Percentiles rank a stretch among this genome's conserved stretches.
These are phyloP conservation scores for Daldinia loculata DNA, from an alignment of 495 filamentous ascomycete genomes.

Conservation along the genomic window DNA sequence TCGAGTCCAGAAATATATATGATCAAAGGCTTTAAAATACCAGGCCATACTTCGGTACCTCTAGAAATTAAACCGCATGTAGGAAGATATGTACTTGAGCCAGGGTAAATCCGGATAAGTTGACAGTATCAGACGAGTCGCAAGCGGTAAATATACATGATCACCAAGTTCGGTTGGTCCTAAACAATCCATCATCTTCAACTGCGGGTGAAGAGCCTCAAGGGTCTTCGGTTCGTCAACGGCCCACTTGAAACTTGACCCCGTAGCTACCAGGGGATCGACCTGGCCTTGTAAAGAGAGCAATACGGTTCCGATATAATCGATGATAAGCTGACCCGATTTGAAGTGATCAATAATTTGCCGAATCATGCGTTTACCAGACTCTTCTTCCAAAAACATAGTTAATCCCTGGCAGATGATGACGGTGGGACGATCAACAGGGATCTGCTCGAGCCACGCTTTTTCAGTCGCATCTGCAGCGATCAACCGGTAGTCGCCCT, in stretches of 20 bases:
- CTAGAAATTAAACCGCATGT: conserved; percentile 31
- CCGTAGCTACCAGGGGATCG: conserved; percentile 19
- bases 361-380: conserved; percentile 27
- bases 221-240: conserved; percentile 36
- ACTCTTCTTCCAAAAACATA: conserved; percentile 43
- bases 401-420: conserved; percentile 38
- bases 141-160: conserved; percentile 19
- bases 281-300: conserved; percentile 23
- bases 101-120: conserved; percentile 32
- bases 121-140: conserved; percentile 21
- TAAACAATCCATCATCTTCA: conserved; percentile 36
- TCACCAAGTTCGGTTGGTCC: conserved; percentile 25
- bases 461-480: conserved; percentile 33
- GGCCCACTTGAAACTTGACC: conserved; percentile 35
- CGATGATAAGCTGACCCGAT: conserved; percentile 40
- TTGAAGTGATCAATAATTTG: conserved; percentile 38
- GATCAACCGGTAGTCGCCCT: conserved; percentile 34
- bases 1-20: neutral
- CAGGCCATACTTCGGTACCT: neutral
- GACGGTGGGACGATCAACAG: conserved; percentile 35
- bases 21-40: neutral
- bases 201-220: conserved; percentile 29
- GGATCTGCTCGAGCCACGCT: conserved; percentile 34
- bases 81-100: conserved; percentile 32
- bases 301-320: conserved; percentile 24